Percentiles rank a stretch among this genome's conserved stretches.
These are phyloP conservation scores for Cyathus striatus DNA, from an alignment of 768 basidiomycete species.

Conservation along the genomic window DNA sequence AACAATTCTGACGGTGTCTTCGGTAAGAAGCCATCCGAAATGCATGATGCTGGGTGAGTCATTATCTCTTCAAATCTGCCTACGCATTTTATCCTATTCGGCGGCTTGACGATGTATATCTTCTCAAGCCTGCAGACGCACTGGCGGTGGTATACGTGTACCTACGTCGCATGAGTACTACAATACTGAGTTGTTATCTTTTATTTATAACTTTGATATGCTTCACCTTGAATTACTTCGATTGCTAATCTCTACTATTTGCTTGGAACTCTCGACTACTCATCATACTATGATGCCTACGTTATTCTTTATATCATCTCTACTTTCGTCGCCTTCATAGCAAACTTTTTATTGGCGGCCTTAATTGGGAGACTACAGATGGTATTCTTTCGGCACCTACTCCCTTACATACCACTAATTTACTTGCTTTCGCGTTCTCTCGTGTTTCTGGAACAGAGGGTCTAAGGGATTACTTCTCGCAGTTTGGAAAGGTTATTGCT, in stretches of 20 bases:
- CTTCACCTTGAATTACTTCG: conserved; percentile 1
- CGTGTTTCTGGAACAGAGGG: conserved; percentile 40
- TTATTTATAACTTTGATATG: too few species aligned
- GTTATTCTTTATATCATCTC: conserved; percentile 16
- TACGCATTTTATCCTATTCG: too few species aligned
- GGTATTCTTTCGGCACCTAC: conserved; percentile 46
- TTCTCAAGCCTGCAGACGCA: too few species aligned
- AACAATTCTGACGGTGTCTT: too few species aligned
- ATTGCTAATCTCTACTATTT: not conserved
- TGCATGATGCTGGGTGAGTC: too few species aligned
- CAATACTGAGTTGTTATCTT: too few species aligned
- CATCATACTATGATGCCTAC: conserved; percentile 18
- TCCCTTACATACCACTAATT: conserved; percentile 32
- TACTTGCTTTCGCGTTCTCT: conserved; percentile 10
- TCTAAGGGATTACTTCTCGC: conserved; percentile 66
- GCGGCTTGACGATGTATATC: too few species aligned
- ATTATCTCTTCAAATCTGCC: too few species aligned
- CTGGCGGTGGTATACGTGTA: too few species aligned
- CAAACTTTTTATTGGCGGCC: conserved; percentile 88
- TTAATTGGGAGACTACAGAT: conserved; percentile 91
- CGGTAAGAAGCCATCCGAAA: too few species aligned
- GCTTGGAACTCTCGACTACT: conserved; percentile 7
- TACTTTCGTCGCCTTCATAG: conserved; percentile 46
- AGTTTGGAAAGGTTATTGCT: conserved; percentile 67
- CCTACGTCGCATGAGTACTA: too few species aligned